A percentile compares a stretch with the other conserved stretches of the same genome.
These are phyloP conservation scores for Artemisia argyi DNA, from an alignment of 129 eudicot species.

Conservation along the genomic window DNA sequence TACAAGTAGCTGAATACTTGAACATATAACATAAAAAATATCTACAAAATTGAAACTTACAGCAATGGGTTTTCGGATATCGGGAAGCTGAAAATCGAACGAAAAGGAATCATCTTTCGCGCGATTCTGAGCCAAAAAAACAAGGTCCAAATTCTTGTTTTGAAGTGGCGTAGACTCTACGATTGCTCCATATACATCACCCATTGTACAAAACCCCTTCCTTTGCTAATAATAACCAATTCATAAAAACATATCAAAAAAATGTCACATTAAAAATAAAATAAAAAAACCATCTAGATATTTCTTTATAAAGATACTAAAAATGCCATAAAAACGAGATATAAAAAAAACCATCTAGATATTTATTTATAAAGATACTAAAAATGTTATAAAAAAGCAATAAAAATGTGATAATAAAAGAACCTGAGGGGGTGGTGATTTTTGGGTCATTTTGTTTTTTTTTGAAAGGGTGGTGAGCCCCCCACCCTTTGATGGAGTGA, in stretches of 20 bases:
- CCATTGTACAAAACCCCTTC: constrained; percentile 33
- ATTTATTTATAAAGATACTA: neutral
- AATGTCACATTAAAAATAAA: neutral
- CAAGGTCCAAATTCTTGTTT: constrained; percentile 28
- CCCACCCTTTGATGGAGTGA: constrained; percentile 14
- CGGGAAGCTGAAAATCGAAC: constrained; percentile 31
- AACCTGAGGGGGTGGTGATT: constrained; percentile 32
- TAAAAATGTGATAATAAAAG: neutral
- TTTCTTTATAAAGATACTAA: neutral
- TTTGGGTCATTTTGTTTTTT: constrained; percentile 29
- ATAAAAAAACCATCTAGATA: neutral
- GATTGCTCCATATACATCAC: constrained; percentile 34
- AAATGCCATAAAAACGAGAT: neutral
- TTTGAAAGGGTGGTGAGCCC: constrained; percentile 32
- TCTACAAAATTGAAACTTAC: too few relatives aligned
- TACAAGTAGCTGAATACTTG: too few relatives aligned
- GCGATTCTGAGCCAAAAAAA: constrained; percentile 15
- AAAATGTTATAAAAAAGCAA: neutral
- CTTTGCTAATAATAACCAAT: constrained; percentile 21
- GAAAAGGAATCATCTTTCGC: constrained; percentile 18
- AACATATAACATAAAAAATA: too few relatives aligned
- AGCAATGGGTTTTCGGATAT: constrained; percentile 25
- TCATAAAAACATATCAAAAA: neutral
- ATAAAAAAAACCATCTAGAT: neutral
- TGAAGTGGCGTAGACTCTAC: constrained; percentile 19